Evolutionary conservation across 2,329 filamentous ascomycete genomes (phyloP).

Genomic region (Phialophora expanda): DNA sequence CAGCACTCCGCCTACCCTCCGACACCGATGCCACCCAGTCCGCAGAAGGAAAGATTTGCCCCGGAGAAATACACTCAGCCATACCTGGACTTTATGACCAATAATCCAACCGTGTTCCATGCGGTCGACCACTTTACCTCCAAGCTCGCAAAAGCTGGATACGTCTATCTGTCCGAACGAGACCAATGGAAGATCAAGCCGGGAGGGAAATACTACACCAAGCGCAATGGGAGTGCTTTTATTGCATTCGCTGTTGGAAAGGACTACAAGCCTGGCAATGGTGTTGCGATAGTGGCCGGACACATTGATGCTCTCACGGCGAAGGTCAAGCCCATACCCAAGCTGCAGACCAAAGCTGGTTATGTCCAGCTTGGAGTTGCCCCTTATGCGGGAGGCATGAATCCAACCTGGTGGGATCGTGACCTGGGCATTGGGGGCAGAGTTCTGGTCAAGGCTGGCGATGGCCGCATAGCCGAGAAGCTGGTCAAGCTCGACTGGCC

Average conservation of each 20-base stretch:
- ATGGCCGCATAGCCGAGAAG: conserved; percentile 77
- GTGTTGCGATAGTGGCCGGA: conserved; percentile 84
- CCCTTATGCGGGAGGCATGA: conserved; percentile 86
- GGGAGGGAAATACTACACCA: conserved; percentile 87
- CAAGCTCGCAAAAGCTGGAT: conserved; percentile 74
- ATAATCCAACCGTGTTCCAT: conserved; percentile 94
- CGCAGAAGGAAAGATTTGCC: conserved; percentile 38
- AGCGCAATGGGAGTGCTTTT: conserved; percentile 82
- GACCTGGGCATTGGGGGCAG: conserved; percentile 89
- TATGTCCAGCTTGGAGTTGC: conserved; percentile 90
- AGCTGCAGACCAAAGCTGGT: conserved; percentile 80
- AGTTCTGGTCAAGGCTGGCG: conserved; percentile 74
- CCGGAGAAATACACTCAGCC: conserved; percentile 75
- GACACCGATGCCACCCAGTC: conserved; percentile 15
- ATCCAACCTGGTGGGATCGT: conserved; percentile 94
- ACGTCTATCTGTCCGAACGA: conserved; percentile 74
- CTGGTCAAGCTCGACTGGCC: conserved; percentile 94
- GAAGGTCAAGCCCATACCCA: conserved; percentile 87
- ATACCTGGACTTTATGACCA: conserved; percentile 83
- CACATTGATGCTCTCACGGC: conserved; percentile 93
- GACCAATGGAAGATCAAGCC: conserved; percentile 79
- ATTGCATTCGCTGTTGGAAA: conserved; percentile 85
- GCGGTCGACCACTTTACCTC: conserved; percentile 78
- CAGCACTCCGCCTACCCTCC: conserved; percentile 32
- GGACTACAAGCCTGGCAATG: conserved; percentile 81